phyloP scores from a whole-genome alignment of 129 eudicot genomes.

The Dittrichia graveolens region DNA sequence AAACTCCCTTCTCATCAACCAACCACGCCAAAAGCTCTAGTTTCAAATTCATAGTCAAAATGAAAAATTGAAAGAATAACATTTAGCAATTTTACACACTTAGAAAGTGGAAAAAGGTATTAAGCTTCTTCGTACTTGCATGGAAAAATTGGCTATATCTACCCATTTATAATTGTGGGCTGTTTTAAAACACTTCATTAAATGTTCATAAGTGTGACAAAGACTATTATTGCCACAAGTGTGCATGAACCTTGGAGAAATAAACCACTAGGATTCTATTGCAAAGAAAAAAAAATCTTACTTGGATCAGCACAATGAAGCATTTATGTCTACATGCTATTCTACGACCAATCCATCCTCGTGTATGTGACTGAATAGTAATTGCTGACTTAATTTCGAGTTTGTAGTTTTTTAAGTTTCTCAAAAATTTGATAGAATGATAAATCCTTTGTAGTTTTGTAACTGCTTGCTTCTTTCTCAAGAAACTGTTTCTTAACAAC shows the following conservation, averaged over 20 bases:
- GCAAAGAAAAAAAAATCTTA: constrained; percentile 34
- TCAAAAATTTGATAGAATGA: constrained; percentile 42
- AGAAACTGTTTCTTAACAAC: constrained; percentile 45
- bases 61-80: not conserved
- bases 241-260: not conserved
- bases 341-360: constrained; percentile 74
- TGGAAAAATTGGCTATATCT: not conserved
- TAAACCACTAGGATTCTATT: not conserved
- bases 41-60: constrained; percentile 10
- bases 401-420: constrained; percentile 40
- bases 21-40: constrained; percentile 67
- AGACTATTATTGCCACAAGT: not conserved
- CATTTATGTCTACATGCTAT: constrained; percentile 35
- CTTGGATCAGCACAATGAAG: constrained; percentile 52
- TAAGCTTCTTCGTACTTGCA: not conserved
- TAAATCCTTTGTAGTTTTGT: constrained; percentile 51
- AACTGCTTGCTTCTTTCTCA: constrained; percentile 54
- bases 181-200: not conserved
- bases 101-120: not conserved
- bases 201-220: not conserved
- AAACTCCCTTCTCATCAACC: constrained; percentile 60
- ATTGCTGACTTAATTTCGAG: constrained; percentile 48
- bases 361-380: constrained; percentile 60
- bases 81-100: not conserved
- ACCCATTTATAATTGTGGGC: not conserved